Base-by-base conservation (phyloP, 148 eudicot genomes). In the Chenopodium berlandieri region DNA sequence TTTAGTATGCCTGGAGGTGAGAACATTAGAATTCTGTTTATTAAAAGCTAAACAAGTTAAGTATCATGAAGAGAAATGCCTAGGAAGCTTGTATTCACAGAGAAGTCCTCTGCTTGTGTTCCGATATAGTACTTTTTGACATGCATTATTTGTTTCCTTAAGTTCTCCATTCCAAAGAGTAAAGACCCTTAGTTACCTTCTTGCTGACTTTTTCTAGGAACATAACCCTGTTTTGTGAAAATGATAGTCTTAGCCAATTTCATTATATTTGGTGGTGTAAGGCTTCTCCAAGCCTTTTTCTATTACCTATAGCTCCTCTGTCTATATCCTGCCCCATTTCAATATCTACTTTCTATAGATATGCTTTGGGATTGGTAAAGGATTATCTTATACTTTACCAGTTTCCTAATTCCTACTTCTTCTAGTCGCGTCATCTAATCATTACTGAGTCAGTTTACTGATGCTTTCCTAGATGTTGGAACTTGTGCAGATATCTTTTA, bases 291-390 rank as follows among this genome's bases (percentile, higher is more conserved):
- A 50, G 76, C 25, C 77, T 50, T 50, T 50, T 50, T 17, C n/a
- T 74, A 50, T 27, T 7, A 23, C 56, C 81, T 68, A 40, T 74
- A 48, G 71, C 34, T 52, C 76, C 13, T 68, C 69, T 60, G 50
- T 50, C 52, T 65, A 60, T 58, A 40, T 69, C 76, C 70, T 47
- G 23, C 73, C 60, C 58, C 19, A 62, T 64, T 40, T 63, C 62
- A 64, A 47, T 71, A 63, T 80, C 47, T 60, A 75, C 79, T 83
- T 75, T 79, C 37, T 79, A 25, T 11, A 58, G 70, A 82, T 82
- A 58, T 60, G 69, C 80, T 76, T 82, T 82, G 76, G 80, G 86
- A 84, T 84, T 60, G 40, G 46, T 76, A 80, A 75, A 58, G 47
- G 40, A 75, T 80, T 75, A 83, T 79, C 63, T 31, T 68, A 11